Conservation (phyloP, 164 flowering plant genomes). For the Litsea cubeba region DNA sequence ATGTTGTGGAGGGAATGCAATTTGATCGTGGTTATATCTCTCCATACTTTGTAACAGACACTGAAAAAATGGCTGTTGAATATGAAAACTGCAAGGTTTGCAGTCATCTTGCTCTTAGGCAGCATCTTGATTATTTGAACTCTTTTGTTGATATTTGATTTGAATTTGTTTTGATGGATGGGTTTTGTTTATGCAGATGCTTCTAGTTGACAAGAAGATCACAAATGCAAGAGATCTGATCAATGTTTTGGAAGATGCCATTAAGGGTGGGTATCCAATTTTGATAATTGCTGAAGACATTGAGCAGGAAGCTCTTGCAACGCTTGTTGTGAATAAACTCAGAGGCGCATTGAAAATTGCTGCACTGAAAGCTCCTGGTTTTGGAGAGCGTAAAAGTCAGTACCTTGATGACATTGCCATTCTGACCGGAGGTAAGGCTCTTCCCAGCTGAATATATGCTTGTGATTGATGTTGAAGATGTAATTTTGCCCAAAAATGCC, state of each 20-base stretch:
- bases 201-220: conserved; percentile 91
- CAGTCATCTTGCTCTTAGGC: neutral
- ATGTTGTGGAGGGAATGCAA: conserved; percentile 97
- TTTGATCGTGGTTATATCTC: conserved; percentile 95
- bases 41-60: conserved; percentile 92
- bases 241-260: conserved; percentile 78
- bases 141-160: neutral
- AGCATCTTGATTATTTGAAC: too few relatives aligned
- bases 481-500: too few relatives aligned
- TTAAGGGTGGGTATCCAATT: conserved; percentile 74
- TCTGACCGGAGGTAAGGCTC: conserved; percentile 70
- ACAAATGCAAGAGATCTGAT: conserved; percentile 92
- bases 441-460: neutral
- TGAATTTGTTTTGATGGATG: neutral
- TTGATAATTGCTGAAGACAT: conserved; percentile 91
- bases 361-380: conserved; percentile 97
- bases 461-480: neutral
- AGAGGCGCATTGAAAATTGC: conserved; percentile 91
- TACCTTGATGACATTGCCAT: conserved; percentile 96
- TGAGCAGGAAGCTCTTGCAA: conserved; percentile 95
- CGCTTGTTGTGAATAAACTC: conserved; percentile 93
- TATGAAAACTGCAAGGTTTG: conserved; percentile 89
- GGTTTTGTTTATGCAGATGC: conserved; percentile 45
- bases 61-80: conserved; percentile 91
- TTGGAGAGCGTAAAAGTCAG: conserved; percentile 95